Evolutionary conservation across 495 filamentous ascomycete genomes (phyloP), one percentile per base, ranked within the genome.

Genomic region (Penicillium herquei): DNA sequence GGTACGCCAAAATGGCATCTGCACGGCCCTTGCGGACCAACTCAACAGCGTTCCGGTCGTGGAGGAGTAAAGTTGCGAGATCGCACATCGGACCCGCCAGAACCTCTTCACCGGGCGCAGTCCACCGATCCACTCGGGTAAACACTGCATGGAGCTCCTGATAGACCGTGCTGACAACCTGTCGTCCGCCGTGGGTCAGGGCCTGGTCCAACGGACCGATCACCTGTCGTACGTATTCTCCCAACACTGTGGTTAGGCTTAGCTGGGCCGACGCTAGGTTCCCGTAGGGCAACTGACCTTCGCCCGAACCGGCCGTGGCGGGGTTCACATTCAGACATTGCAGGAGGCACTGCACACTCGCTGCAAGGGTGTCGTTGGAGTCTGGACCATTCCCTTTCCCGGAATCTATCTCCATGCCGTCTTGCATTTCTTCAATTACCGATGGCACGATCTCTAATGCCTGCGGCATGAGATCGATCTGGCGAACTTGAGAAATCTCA

Each of bases 401-500:
- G 11, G 75, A 74, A 52, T 88, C 85, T 31, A 84, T 68, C 39
- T 92, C 89, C 90, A 92, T 94, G 12, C 71, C 78, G 53, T 84
- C 80, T 37, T 80, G n/a, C 12, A 77, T 63, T 34, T 88, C 78
- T 49, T 83, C 80, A 39, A 92, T 60, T 40, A 85, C 75, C 9
- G 74, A 70, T 21, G 69, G 69, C 10, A 89, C 83, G 44, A 96
- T 82, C 17, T 76, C 75, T 10, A 80, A 71, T n/a, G 87, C 85
- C 48, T 88, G 84, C 0, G 75, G 71, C 62, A 86, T 86, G 68
- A 96, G 74, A 61, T 91, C 81, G 18, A 88, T 83, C 16, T 76
- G 76, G 54, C 86, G 80, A 37, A 78, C 81, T 35, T 78, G 79
- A 9, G 82, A 80, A 57, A 92, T 87, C 49, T 84, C 79, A 55